These are phyloP conservation scores for Eremothecium gossypii DNA, from an alignment of 1,139 yeast genomes.

Conservation along the genomic window DNA sequence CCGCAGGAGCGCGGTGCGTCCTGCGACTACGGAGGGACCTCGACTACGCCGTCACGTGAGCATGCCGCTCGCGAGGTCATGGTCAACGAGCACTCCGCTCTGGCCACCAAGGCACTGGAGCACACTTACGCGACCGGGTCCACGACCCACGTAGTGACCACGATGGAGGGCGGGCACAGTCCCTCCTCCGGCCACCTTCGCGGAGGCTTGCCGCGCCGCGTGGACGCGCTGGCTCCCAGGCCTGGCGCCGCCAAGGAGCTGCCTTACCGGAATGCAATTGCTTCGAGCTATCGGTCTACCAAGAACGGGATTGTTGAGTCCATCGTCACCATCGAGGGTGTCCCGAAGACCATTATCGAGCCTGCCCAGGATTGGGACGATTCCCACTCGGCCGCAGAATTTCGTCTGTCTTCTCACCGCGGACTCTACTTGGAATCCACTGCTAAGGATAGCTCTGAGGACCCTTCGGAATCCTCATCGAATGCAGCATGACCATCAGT, in stretches of 20 bases:
- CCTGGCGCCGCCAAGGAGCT: neutral
- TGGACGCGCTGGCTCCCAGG: neutral
- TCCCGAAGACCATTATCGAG: constrained; percentile 78
- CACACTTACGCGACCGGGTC: neutral
- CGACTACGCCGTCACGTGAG: constrained; percentile 3
- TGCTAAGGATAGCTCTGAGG: too few species aligned
- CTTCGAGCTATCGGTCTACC: constrained; percentile 21
- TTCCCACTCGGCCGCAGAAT: constrained; percentile 3
- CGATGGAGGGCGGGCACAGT: neutral
- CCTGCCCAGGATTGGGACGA: constrained; percentile 27
- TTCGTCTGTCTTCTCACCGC: too few species aligned
- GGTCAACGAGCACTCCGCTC: neutral
- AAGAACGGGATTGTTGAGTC: constrained; percentile 63
- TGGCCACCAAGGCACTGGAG: neutral
- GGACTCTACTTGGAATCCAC: too few species aligned
- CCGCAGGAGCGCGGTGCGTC: neutral
- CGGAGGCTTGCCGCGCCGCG: constrained; percentile 3
- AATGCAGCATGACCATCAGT: too few species aligned
- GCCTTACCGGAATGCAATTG: constrained; percentile 9
- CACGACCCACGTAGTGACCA: neutral
- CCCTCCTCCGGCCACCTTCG: constrained; percentile 5
- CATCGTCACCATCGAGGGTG: constrained; percentile 77
- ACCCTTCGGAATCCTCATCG: too few species aligned
- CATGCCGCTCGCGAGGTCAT: neutral
- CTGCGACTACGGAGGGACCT: constrained; percentile 6